These are phyloP conservation scores for Neocatenulostroma microsporum DNA, from an alignment of 2,329 filamentous ascomycete species.

Conservation along the genomic window DNA sequence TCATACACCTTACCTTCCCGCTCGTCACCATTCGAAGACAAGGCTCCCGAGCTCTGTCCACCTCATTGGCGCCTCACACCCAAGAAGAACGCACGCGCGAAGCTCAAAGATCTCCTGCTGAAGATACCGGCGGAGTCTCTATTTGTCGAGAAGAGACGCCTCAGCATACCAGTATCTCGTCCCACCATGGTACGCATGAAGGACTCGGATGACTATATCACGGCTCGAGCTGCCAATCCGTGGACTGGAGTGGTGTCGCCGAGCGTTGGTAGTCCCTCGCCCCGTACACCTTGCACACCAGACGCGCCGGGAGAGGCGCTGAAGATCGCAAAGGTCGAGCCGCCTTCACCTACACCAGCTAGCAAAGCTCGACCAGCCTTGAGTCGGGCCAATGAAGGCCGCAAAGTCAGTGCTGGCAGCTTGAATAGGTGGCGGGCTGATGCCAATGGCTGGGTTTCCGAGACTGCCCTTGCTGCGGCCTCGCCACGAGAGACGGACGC, in stretches of 20 bases:
- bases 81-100: constrained; percentile 10
- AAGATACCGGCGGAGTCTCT: constrained; percentile 11
- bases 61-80: constrained; percentile 12
- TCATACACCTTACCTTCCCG: constrained; percentile 3
- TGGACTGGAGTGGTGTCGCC: constrained; percentile 29
- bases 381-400: constrained; percentile 20
- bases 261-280: constrained; percentile 18
- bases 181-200: constrained; percentile 24
- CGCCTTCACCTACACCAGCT: constrained; percentile 16
- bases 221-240: constrained; percentile 28
- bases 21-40: background rate
- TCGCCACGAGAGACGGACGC: constrained; percentile 11
- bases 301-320: constrained; percentile 25
- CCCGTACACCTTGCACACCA: constrained; percentile 21
- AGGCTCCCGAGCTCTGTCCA: constrained; percentile 15
- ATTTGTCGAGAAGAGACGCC: constrained; percentile 1
- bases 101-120: constrained; percentile 15
- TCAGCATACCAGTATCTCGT: constrained; percentile 1
- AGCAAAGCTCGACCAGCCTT: constrained; percentile 12
- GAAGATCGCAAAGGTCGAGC: too few species aligned
- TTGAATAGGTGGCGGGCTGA: constrained; percentile 10
- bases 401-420: constrained; percentile 18
- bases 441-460: constrained; percentile 16
- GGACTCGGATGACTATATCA: constrained; percentile 31
- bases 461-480: constrained; percentile 7